phyloP scores from a whole-genome alignment of 75 land plant species.

The Cryptomeria japonica region DNA sequence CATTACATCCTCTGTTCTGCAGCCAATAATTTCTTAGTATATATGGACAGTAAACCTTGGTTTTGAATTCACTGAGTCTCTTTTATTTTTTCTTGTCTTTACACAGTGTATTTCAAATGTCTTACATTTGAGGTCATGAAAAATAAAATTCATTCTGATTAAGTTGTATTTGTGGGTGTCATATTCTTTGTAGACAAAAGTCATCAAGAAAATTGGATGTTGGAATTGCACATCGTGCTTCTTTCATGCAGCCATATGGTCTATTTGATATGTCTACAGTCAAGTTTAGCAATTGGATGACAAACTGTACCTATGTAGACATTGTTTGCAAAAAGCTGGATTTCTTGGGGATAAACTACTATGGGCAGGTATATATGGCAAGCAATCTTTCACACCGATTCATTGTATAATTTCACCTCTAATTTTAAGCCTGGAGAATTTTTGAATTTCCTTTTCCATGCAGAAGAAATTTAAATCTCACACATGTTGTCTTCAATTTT shows the following conservation, averaged over 20 bases:
- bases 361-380: conserved; percentile 82
- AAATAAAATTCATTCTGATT: neutral
- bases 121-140: neutral
- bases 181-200: neutral
- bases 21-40: too few species aligned
- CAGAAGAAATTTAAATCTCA: neutral
- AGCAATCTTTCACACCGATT: neutral
- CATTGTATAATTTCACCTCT: neutral
- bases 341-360: conserved; percentile 94
- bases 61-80: neutral
- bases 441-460: neutral
- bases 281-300: conserved; percentile 68
- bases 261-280: conserved; percentile 87
- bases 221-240: conserved; percentile 94
- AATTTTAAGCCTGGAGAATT: neutral
- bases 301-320: conserved; percentile 77
- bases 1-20: neutral
- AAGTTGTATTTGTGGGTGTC: neutral
- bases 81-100: neutral
- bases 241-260: conserved; percentile 95
- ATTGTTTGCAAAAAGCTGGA: conserved; percentile 78
- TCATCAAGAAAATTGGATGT: conserved; percentile 39
- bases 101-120: neutral
- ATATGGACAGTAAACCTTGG: neutral
- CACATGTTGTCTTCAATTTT: neutral